Evolutionary conservation across 1,284 basidiomycete species (phyloP).

Genomic region (Apiotrichum siamense): DNA sequence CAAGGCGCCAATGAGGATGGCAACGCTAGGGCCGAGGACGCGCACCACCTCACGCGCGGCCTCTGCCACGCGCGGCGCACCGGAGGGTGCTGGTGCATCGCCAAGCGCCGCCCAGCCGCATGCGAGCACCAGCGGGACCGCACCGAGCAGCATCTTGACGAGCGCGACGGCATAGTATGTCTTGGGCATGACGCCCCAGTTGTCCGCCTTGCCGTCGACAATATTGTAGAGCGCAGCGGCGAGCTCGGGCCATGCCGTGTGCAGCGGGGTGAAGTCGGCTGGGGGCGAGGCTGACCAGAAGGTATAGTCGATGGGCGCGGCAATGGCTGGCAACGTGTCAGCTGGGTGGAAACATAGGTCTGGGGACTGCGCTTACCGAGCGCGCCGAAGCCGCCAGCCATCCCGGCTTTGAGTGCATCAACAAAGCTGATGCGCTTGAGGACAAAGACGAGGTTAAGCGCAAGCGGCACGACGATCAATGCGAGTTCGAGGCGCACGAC

Average conservation of each 20-base stretch:
- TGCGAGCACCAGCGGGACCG: slow-evolving; percentile 60
- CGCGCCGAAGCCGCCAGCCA: slow-evolving; percentile 55
- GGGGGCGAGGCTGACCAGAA: slow-evolving; percentile 59
- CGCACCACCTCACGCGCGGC: slow-evolving; percentile 17
- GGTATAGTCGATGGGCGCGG: slow-evolving; percentile 70
- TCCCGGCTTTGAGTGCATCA: slow-evolving; percentile 54
- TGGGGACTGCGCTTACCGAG: slow-evolving; percentile 51
- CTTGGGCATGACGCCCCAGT: slow-evolving; percentile 83
- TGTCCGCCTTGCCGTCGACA: slow-evolving; percentile 70
- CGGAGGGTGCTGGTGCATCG: no score
- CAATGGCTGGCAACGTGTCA: slow-evolving; percentile 52
- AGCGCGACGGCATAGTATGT: slow-evolving; percentile 67
- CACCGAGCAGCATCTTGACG: slow-evolving; percentile 69
- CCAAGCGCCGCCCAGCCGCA: slow-evolving; percentile 47
- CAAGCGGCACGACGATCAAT: slow-evolving; percentile 60
- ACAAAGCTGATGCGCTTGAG: slow-evolving; percentile 50
- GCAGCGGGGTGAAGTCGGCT: slow-evolving; percentile 33
- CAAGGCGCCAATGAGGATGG: slow-evolving; percentile 60
- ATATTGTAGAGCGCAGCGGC: slow-evolving; percentile 80
- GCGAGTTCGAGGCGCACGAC: slow-evolving; percentile 77
- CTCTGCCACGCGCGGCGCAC: no score
- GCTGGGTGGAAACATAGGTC: not conserved
- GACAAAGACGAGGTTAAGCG: slow-evolving; percentile 57
- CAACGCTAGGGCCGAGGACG: slow-evolving; percentile 48
- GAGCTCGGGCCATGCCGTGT: slow-evolving; percentile 80